phyloP scores from a whole-genome alignment of 2,329 filamentous ascomycete genomes.

The Venturiaceae sp. region DNA sequence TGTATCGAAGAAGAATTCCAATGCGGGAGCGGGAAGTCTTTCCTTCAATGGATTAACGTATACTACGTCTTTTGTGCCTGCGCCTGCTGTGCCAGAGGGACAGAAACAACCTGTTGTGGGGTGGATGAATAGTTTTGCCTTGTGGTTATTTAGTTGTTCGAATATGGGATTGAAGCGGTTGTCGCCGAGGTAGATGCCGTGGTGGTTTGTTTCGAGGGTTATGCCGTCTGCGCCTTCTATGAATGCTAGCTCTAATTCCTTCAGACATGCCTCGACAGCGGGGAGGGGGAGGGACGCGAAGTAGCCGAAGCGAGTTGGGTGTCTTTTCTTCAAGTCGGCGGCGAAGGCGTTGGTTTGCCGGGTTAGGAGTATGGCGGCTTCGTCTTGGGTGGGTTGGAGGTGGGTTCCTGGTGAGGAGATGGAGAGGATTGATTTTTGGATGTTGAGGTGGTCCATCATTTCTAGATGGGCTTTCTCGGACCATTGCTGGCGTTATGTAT shows the following conservation, averaged over 20 bases:
- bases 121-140: constrained; percentile 44
- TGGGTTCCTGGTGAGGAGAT: constrained; percentile 45
- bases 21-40: constrained; percentile 32
- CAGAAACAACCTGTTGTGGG: constrained; percentile 40
- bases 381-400: constrained; percentile 29
- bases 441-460: constrained; percentile 40
- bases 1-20: constrained; percentile 46
- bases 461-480: constrained; percentile 34
- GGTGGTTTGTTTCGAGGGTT: constrained; percentile 41
- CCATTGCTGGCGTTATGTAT: constrained; percentile 29
- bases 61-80: constrained; percentile 9
- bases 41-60: constrained; percentile 21
- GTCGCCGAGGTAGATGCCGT: constrained; percentile 44
- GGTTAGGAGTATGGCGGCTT: constrained; percentile 26
- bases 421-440: constrained; percentile 43
- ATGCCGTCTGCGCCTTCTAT: constrained; percentile 41
- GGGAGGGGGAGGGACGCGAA: constrained; percentile 46
- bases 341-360: constrained; percentile 32
- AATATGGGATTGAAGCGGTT: constrained; percentile 36
- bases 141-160: constrained; percentile 34
- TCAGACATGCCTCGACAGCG: constrained; percentile 34
- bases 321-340: constrained; percentile 24
- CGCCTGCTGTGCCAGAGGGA: constrained; percentile 10
- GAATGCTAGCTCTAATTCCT: constrained; percentile 36
- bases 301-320: constrained; percentile 37